phyloP scores from a whole-genome alignment of 495 filamentous ascomycete genomes.

The Aspergillus sparsus region DNA sequence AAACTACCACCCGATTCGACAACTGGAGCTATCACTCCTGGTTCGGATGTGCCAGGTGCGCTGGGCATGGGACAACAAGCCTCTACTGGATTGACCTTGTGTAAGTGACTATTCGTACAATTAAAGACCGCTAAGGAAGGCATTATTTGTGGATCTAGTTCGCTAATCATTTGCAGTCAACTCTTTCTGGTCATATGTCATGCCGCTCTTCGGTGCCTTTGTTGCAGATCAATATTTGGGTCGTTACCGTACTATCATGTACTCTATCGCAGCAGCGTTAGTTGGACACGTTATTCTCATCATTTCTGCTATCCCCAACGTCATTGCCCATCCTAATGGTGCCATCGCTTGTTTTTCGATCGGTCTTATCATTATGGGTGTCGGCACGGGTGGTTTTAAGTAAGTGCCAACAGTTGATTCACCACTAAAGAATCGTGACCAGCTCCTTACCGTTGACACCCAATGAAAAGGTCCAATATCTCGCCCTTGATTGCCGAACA shows the following conservation, averaged over 20 bases:
- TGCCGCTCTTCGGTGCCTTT: constrained; percentile 68
- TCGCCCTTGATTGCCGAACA: constrained; percentile 57
- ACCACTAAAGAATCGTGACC: neutral
- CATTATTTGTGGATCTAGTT: constrained; percentile 14
- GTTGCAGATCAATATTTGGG: constrained; percentile 71
- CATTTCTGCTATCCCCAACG: constrained; percentile 58
- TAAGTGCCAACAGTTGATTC: constrained; percentile 36
- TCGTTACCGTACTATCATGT: constrained; percentile 65
- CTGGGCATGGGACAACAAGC: constrained; percentile 66
- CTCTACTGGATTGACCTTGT: constrained; percentile 60
- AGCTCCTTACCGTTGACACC: neutral
- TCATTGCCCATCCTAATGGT: constrained; percentile 54
- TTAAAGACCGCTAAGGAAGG: neutral
- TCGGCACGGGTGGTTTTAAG: constrained; percentile 61
- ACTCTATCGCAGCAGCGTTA: constrained; percentile 57
- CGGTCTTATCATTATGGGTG: constrained; percentile 59
- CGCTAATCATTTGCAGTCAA: constrained; percentile 51
- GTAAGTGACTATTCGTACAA: constrained; percentile 24
- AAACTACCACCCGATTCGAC: constrained; percentile 48
- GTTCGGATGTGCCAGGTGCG: constrained; percentile 59
- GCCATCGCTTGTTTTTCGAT: constrained; percentile 60
- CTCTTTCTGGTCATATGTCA: constrained; percentile 72
- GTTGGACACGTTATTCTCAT: constrained; percentile 64
- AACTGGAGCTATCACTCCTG: constrained; percentile 42
- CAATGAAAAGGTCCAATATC: constrained; percentile 56